Percentiles rank a stretch among this genome's conserved stretches.
These are phyloP conservation scores for Alternaria alternata DNA, from an alignment of 2,329 filamentous ascomycete species.

Conservation along the genomic window DNA sequence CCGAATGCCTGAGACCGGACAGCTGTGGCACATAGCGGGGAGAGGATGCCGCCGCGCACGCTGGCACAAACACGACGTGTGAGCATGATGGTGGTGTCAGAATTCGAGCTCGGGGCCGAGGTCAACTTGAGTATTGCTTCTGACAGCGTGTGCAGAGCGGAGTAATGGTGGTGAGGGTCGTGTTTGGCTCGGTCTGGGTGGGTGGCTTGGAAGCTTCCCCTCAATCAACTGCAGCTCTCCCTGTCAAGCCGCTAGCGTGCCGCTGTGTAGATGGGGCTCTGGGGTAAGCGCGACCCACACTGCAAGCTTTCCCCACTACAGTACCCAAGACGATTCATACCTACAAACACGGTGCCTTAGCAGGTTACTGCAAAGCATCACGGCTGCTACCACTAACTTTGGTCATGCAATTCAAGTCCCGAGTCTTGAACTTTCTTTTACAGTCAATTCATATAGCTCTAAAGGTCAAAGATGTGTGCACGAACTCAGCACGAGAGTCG, in stretches of 20 bases:
- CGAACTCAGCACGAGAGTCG: neutral
- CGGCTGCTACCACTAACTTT: neutral
- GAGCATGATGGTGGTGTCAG: slow-evolving; percentile 37
- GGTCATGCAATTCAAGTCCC: neutral
- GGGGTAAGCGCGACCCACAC: slow-evolving; percentile 22
- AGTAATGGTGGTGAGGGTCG: slow-evolving; percentile 1
- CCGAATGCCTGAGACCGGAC: slow-evolving; percentile 39
- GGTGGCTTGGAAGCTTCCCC: slow-evolving; percentile 17
- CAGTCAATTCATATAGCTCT: neutral
- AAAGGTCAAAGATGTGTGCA: neutral
- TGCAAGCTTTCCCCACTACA: slow-evolving; percentile 5
- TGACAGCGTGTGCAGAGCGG: slow-evolving; percentile 4
- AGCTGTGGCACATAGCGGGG: slow-evolving; percentile 23
- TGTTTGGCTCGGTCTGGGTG: slow-evolving; percentile 8
- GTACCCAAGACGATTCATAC: neutral
- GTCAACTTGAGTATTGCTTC: neutral
- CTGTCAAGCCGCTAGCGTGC: slow-evolving; percentile 24
- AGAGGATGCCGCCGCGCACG: slow-evolving; percentile 34
- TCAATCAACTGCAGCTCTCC: slow-evolving; percentile 21
- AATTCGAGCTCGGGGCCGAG: neutral
- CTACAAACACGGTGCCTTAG: neutral
- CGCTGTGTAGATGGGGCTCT: slow-evolving; percentile 8
- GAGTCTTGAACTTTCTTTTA: neutral
- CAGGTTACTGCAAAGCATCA: neutral
- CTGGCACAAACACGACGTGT: slow-evolving; percentile 40